A percentile compares a stretch with the other conserved stretches of the same genome.
phyloP scores from a whole-genome alignment of 371 early-diverging fungal genomes.

The Sporodiniella umbellata region DNA sequence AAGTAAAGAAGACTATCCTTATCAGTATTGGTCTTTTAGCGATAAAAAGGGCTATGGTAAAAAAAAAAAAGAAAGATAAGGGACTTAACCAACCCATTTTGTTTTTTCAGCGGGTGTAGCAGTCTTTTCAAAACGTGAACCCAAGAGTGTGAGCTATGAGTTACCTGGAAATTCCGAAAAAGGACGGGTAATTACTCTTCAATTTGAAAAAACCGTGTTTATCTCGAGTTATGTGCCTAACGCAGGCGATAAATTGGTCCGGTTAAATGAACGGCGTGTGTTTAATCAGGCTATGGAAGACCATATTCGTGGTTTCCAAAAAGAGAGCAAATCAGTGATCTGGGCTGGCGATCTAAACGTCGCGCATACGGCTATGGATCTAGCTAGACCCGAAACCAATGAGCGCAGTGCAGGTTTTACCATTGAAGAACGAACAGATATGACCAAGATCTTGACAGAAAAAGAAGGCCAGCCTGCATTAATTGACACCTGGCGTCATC shows the following conservation, averaged over 20 bases:
- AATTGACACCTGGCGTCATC: constrained; percentile 79
- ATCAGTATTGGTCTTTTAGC: constrained; percentile 66
- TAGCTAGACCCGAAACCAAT: constrained; percentile 82
- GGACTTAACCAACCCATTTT: neutral
- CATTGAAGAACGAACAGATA: constrained; percentile 77
- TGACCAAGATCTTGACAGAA: constrained; percentile 57
- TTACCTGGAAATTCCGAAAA: constrained; percentile 56
- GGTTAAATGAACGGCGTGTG: constrained; percentile 59
- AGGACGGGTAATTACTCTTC: constrained; percentile 76
- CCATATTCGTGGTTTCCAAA: constrained; percentile 66
- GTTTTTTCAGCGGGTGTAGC: constrained; percentile 65
- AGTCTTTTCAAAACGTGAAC: constrained; percentile 77
- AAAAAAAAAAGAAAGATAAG: neutral
- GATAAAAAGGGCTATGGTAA: constrained; percentile 81
- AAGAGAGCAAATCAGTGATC: constrained; percentile 68
- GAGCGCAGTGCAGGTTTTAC: constrained; percentile 82
- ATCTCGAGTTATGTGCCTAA: constrained; percentile 83
- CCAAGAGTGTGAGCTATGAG: constrained; percentile 62
- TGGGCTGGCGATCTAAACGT: constrained; percentile 93
- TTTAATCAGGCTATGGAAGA: constrained; percentile 71
- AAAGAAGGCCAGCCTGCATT: constrained; percentile 40
- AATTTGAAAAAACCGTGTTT: constrained; percentile 64
- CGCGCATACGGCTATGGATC: constrained; percentile 77
- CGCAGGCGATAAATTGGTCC: constrained; percentile 71
- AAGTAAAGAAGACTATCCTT: constrained; percentile 62